Evolutionary conservation across 371 early-diverging fungal species (phyloP), one percentile per base, ranked within the genome.

Genomic region (Haplosporangium sp.): DNA sequence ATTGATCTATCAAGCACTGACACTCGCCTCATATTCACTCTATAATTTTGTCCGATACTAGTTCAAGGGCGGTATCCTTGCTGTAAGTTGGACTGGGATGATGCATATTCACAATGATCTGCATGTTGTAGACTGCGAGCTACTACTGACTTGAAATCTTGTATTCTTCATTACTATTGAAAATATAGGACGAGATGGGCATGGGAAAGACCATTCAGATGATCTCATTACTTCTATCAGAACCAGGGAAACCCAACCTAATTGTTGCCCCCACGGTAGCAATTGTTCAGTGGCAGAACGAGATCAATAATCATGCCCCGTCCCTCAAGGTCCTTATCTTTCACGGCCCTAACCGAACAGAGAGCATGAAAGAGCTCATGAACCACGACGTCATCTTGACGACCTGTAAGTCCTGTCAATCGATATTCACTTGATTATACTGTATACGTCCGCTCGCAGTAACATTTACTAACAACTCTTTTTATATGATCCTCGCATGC

Each of bases 171-270:
- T 20, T 18, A 18, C 18, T 5, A 12, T 61, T 72, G 14, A 21
- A 51, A 14, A 13, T 76, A 45, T 87, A 89, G 77, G 96, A 96
- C 85, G 97, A 97, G 70, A 98, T 98, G 97, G 98, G 99, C 6
- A 95, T 99, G 96, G 99, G 99, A 14, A 99, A 99, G 82, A 99
- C 99, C 0, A 93, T 99, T 55, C 99, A 98, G 80, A 94, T 95
- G 37, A 96, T 99, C 46, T 86, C 96, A 0, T 85, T 98, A 47
- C 73, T 98, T 2, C 82, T 96, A 12, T 79, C 85, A 16, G 89
- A 89, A 43, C 84, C 82, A 5, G 81, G 86, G 21, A 86, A 86
- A 38, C 96, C 96, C 5, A 98, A 93, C 57, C 83, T 98, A 57
- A 93, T 98, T 29, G 69, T 97, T 21, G 94, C 93, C 6, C 98